Base-by-base conservation (phyloP, 2,329 filamentous ascomycete species). In the Penicillium janthinellum region DNA sequence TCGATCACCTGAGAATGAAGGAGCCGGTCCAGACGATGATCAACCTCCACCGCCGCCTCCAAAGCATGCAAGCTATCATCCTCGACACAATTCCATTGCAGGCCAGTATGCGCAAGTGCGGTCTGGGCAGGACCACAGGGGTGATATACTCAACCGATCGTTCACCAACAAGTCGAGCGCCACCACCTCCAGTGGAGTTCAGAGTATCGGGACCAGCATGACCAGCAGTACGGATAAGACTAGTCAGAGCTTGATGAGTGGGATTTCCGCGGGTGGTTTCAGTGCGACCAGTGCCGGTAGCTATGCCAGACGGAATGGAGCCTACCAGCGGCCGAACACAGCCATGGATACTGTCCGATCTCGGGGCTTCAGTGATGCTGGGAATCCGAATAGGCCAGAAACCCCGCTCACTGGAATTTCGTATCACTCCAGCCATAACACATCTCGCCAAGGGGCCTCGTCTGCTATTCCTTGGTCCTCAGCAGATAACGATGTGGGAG, bases 241-340 rank as follows among this genome's bases (percentile, higher is more conserved):
- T 15, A 88, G 89, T 67, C 87, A 89, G 68, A 98, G 91, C 70
- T 76, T 99, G 45, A 97, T 97, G 94, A 98, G 94, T 74, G 95
- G 94, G 3, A 84, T 86, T 54, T 98, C 95, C 55, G 95, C 95
- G 0, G 88, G 93, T 53, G 94, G 86, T 12, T 92, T 97, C 76
- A 98, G 94, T 74, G 91, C 92, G 53, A 98, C 95, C 15, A 98
- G 95, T 77, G 95, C 95, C 15, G 95, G 93, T 56, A 98, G 94
- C 77, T 86, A 96, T 64, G 93, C 92, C 34, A 87, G 93, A 62
- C 90, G 90, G 70, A 65, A 76, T 75, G 54, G 72, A 58, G 54
- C 66, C 63, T 64, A 68, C 35, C 73, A 75, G 73, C 79, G 75
- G 72, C 82, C 70, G 52, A 81, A 70, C 76, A 82, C 79, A 17